Conservation (phyloP, 768 basidiomycete genomes). For the Rhizopogon sp. region DNA sequence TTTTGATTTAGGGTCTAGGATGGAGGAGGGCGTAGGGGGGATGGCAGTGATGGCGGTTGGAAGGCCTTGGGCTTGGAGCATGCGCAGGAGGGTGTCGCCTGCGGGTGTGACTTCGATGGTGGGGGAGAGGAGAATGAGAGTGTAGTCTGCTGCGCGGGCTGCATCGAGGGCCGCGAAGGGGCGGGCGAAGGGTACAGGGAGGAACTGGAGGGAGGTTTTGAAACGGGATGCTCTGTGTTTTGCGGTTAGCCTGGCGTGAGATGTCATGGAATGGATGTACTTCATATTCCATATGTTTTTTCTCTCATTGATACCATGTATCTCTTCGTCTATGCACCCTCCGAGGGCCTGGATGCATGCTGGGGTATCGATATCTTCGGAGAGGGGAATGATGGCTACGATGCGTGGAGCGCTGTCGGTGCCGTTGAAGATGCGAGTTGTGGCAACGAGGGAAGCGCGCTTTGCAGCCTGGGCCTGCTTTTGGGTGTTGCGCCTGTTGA, state of each 20-base stretch:
- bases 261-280: constrained; percentile 34
- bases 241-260: not conserved
- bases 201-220: constrained; percentile 87
- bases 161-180: constrained; percentile 81
- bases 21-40: constrained; percentile 42
- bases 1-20: constrained; percentile 58
- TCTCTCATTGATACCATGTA: constrained; percentile 11
- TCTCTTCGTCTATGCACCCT: constrained; percentile 48
- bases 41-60: constrained; percentile 79
- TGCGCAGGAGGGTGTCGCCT: constrained; percentile 85
- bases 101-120: constrained; percentile 75
- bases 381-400: constrained; percentile 83
- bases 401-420: constrained; percentile 79
- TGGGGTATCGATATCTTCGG: constrained; percentile 53
- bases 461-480: constrained; percentile 79
- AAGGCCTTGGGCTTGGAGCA: constrained; percentile 86
- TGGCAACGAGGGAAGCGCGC: constrained; percentile 59
- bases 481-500: constrained; percentile 79
- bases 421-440: constrained; percentile 75
- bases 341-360: constrained; percentile 54
- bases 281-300: constrained; percentile 53
- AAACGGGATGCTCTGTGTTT: constrained; percentile 72
- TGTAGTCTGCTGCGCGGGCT: constrained; percentile 86
- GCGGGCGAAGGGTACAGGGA: constrained; percentile 65
- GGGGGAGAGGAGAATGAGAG: constrained; percentile 79